These are phyloP conservation scores for Apiospora kogelbergensis DNA, from an alignment of 2,329 filamentous ascomycete species.

Conservation along the genomic window DNA sequence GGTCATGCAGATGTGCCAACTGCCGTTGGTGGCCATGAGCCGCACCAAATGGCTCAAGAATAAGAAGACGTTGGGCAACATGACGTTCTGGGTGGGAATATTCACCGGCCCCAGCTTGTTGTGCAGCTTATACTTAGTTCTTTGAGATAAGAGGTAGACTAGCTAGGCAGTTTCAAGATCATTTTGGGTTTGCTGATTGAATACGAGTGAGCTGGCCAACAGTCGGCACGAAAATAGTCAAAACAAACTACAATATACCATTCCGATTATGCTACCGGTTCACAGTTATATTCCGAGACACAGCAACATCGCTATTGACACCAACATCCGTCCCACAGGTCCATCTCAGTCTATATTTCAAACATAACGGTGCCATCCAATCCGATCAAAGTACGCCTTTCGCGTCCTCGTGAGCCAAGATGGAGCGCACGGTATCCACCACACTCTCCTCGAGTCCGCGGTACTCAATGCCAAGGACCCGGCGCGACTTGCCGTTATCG, in stretches of 20 bases:
- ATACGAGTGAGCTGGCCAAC: neutral
- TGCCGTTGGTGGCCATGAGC: constrained; percentile 68
- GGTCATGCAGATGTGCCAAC: constrained; percentile 70
- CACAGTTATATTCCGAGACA: neutral
- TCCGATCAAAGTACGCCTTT: neutral
- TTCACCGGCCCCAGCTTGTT: constrained; percentile 72
- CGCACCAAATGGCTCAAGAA: constrained; percentile 66
- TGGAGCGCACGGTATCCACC: constrained; percentile 54
- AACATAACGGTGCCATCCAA: neutral
- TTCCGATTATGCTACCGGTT: neutral
- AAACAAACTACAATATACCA: neutral
- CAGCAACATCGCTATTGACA: neutral
- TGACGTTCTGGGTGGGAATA: constrained; percentile 78
- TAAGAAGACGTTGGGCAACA: constrained; percentile 64
- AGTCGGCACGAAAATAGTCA: neutral
- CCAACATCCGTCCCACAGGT: neutral
- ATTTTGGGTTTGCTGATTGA: neutral
- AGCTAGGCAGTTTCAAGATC: neutral
- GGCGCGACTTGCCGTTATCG: constrained; percentile 54
- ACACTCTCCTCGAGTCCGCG: constrained; percentile 58
- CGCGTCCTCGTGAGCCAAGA: constrained; percentile 23
- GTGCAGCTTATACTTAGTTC: constrained; percentile 59
- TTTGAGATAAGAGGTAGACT: constrained; percentile 34
- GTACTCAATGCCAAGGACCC: constrained; percentile 61
- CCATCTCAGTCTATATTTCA: neutral